Evolutionary conservation across 1,284 basidiomycete genomes (phyloP), one percentile per base, ranked within the genome.

Genomic region (Inonotus hispidus): DNA sequence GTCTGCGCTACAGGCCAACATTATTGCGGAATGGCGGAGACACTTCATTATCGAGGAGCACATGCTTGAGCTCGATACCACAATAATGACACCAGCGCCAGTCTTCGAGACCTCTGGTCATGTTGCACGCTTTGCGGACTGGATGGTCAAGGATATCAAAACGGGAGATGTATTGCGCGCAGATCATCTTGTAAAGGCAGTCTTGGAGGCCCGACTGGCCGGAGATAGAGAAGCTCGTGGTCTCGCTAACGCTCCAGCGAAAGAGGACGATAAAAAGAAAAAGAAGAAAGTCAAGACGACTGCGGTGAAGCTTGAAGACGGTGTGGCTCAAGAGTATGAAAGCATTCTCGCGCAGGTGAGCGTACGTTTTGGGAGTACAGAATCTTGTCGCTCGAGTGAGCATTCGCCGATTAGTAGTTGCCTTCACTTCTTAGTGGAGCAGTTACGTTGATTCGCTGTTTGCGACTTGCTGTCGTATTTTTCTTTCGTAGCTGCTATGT

Each of bases 11-110:
- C 96, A 98, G 72, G 93, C 95, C 67, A 99, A 99, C 81, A 94
- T 99, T 75, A 89, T 98, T 71, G 81, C 91, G 6, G 92, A 93
- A 80, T 99, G 97, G 97, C 84, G 97, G 63, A 92, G 91, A 72
- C 97, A 99, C 78, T 99, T 98, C 73, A 98, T 99, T 78, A 83
- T 99, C 70, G 93, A 98, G 71, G 96, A 99, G 72, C 88, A 94
- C 77, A 99, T 99, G 97, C 88, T 97, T 68, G 96, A 99, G 77
- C 85, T 99, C 66, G 96, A 99, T 72, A 98, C 95, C 29, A 98
- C 97, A 45, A 90, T 97, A 76, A 96, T 99, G 89, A 99, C 96
- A 0, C 89, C 95, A 29, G 83, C 92, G 1, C 83, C 95, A 14
- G 96, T 99, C 4, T 95, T 99, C 74, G 96, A 98, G 75, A 91